Conservation (phyloP, 176 grass and related monocot genomes). For the Dactylis glomerata region DNA sequence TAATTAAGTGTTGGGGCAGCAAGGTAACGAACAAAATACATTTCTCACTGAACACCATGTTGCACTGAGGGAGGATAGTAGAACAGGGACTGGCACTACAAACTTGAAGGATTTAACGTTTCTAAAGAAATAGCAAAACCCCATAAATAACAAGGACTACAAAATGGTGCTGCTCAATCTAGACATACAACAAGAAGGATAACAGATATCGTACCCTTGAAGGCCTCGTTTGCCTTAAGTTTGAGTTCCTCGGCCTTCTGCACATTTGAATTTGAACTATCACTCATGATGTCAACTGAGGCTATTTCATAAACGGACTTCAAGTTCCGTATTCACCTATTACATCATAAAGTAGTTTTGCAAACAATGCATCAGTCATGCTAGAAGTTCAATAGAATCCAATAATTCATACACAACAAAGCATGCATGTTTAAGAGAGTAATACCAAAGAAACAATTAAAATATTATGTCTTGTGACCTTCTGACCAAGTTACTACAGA, state of each 20-base stretch:
- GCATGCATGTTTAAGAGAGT: not conserved
- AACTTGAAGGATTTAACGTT: not conserved
- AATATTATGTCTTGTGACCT: not conserved
- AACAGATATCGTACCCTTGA: slow-evolving; percentile 54
- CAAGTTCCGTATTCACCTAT: slow-evolving; percentile 1
- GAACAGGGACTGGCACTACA: not conserved
- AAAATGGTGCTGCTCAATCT: not conserved
- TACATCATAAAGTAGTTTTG: not conserved
- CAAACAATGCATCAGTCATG: not conserved
- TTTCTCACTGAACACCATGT: not conserved
- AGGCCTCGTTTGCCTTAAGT: slow-evolving; percentile 75
- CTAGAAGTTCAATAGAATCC: not conserved
- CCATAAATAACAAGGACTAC: slow-evolving; percentile 2
- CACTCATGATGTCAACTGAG: slow-evolving; percentile 27
- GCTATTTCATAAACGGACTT: not conserved
- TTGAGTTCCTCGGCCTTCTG: slow-evolving; percentile 78
- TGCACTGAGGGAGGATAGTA: not conserved
- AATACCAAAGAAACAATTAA: not conserved
- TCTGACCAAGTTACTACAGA: not conserved
- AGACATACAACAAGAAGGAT: not conserved
- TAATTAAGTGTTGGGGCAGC: not conserved
- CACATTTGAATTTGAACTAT: slow-evolving; percentile 46
- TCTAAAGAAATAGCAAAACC: not conserved
- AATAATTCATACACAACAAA: not conserved
- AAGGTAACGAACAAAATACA: not conserved